These are phyloP conservation scores for Cucurbita maxima DNA, from an alignment of 306 rosid species.

Conservation along the genomic window DNA sequence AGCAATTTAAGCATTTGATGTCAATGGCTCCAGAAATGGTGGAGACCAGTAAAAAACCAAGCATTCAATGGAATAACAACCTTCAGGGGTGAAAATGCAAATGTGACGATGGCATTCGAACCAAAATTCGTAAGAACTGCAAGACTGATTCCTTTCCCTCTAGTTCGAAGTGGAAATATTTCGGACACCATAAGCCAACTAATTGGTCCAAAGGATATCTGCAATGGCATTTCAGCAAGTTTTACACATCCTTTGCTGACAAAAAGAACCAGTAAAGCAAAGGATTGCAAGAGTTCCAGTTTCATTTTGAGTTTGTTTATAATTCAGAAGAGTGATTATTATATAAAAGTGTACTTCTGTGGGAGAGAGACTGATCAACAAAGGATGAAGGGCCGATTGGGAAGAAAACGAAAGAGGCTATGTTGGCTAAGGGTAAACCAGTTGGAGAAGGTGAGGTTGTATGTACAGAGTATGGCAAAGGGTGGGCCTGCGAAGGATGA, in stretches of 20 bases:
- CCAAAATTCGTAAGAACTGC: slow-evolving; percentile 94
- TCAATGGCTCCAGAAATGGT: slow-evolving; percentile 11
- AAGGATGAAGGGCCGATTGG: too few relatives aligned
- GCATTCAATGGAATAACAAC: slow-evolving; percentile 21
- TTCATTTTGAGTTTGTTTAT: neutral
- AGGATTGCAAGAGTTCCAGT: neutral
- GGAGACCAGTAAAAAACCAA: neutral
- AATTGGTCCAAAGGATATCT: slow-evolving; percentile 97
- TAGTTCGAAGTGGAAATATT: slow-evolving; percentile 74
- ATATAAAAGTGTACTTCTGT: neutral
- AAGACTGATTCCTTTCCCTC: slow-evolving; percentile 93
- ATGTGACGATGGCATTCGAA: slow-evolving; percentile 74
- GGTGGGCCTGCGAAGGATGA: too few relatives aligned
- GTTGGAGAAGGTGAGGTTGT: too few relatives aligned
- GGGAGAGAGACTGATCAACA: neutral
- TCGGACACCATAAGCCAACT: slow-evolving; percentile 99
- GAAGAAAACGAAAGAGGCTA: too few relatives aligned
- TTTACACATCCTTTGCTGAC: neutral
- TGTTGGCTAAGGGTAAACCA: too few relatives aligned
- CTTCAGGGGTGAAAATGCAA: slow-evolving; percentile 83
- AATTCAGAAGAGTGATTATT: neutral
- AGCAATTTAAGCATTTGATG: neutral
- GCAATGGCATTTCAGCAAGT: slow-evolving; percentile 17
- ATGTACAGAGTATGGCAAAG: too few relatives aligned
- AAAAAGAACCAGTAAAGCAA: neutral